These are phyloP conservation scores for Saraca asoca DNA, from an alignment of 331 rosid genomes.

Conservation along the genomic window DNA sequence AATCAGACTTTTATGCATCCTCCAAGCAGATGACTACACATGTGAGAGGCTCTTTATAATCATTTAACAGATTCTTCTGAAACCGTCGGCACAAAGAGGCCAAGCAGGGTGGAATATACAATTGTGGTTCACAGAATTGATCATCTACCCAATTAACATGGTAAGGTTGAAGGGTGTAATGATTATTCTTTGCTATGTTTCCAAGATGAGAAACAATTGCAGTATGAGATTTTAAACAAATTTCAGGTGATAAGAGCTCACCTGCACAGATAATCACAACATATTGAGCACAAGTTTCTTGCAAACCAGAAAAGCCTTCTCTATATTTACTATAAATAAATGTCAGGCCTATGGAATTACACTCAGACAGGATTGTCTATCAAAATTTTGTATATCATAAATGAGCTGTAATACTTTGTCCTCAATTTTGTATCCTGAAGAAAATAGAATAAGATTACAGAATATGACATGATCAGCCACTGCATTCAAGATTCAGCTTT, in stretches of 20 bases:
- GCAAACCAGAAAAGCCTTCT: neutral
- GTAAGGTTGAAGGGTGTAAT: too few relatives aligned
- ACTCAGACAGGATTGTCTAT: slow-evolving; percentile 24
- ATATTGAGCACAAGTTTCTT: neutral
- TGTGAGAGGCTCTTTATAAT: too few relatives aligned
- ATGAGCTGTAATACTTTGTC: neutral
- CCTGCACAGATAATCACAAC: neutral
- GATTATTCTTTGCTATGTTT: too few relatives aligned
- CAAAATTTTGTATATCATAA: slow-evolving; percentile 8
- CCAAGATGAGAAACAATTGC: too few relatives aligned
- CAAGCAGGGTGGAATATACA: too few relatives aligned
- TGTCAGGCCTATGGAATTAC: slow-evolving; percentile 11
- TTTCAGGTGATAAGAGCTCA: neutral
- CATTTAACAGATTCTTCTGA: too few relatives aligned
- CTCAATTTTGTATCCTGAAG: slow-evolving; percentile 15
- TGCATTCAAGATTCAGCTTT: slow-evolving; percentile 26
- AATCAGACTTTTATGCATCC: too few relatives aligned
- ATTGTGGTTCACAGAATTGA: too few relatives aligned
- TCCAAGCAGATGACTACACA: too few relatives aligned
- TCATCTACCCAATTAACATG: too few relatives aligned
- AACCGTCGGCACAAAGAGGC: too few relatives aligned
- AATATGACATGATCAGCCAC: slow-evolving; percentile 14
- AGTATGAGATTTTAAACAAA: too few relatives aligned
- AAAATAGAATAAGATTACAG: slow-evolving; percentile 1
- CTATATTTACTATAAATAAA: slow-evolving; percentile 11